Evolutionary conservation across 139 green algal genomes (phyloP).

Genomic region (Pleodorina starrii): DNA sequence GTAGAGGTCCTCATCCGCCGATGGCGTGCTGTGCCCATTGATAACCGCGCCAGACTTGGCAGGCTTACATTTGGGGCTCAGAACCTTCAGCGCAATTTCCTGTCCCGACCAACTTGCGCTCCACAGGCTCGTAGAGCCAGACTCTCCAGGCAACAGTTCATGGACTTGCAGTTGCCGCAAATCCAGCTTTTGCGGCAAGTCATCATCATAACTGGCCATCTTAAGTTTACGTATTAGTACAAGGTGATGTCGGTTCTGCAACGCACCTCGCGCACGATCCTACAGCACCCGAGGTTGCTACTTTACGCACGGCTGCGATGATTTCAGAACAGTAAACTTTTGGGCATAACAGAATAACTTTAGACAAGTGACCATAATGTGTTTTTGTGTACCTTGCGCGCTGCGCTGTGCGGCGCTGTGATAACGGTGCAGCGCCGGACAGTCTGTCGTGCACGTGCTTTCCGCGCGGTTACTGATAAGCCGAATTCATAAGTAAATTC

Average conservation of each 20-base stretch:
- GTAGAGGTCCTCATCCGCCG: neutral
- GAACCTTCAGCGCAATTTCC: neutral
- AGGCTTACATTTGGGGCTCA: neutral
- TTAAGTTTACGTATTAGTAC: neutral
- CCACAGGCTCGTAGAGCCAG: neutral
- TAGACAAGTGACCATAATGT: no score
- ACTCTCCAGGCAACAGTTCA: neutral
- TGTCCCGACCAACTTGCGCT: neutral
- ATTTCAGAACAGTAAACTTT: no score
- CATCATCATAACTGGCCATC: neutral
- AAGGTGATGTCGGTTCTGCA: no score
- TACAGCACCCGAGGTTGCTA: no score
- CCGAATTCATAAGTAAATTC: no score
- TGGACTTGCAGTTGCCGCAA: neutral
- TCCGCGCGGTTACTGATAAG: neutral
- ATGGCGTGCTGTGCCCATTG: neutral
- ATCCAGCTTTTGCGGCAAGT: slow-evolving; percentile 3
- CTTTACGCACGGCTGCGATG: no score
- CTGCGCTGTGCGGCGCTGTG: no score
- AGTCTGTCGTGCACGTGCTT: slow-evolving; percentile 8
- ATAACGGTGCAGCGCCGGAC: no score
- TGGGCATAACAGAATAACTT: no score
- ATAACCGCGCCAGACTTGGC: neutral
- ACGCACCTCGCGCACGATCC: no score
- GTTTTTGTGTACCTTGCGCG: no score